phyloP scores from a whole-genome alignment of 192 early-diverging fungal genomes.

The Backusella mclennaniae region DNA sequence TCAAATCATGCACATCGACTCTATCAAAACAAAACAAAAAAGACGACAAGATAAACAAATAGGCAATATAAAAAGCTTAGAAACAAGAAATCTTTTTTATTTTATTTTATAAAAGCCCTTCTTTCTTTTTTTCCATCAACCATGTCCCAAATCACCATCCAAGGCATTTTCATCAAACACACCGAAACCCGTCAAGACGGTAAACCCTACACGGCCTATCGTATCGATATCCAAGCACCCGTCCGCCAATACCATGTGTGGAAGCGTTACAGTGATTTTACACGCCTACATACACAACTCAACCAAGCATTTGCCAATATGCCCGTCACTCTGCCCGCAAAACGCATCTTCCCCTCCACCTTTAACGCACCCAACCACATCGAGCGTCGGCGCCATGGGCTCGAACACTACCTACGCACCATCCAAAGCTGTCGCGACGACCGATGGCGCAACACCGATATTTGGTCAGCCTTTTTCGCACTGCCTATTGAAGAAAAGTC shows the following conservation, averaged over 20 bases:
- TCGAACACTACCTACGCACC: slow-evolving; percentile 77
- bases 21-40: not conserved
- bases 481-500: slow-evolving; percentile 46
- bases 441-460: slow-evolving; percentile 70
- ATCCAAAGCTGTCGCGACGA: slow-evolving; percentile 72
- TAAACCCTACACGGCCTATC: slow-evolving; percentile 71
- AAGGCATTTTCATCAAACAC: slow-evolving; percentile 53
- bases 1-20: not conserved
- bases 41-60: not conserved
- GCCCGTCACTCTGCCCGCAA: slow-evolving; percentile 69
- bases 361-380: slow-evolving; percentile 55
- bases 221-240: slow-evolving; percentile 70
- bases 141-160: slow-evolving; percentile 40
- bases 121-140: not conserved
- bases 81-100: no score
- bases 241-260: slow-evolving; percentile 84
- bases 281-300: slow-evolving; percentile 62
- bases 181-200: slow-evolving; percentile 51
- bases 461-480: slow-evolving; percentile 75
- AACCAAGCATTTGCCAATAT: slow-evolving; percentile 59
- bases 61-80: not conserved
- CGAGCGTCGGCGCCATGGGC: slow-evolving; percentile 71
- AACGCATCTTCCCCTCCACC: slow-evolving; percentile 64
- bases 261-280: slow-evolving; percentile 85
- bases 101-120: not conserved